Evolutionary conservation across 139 green algal genomes (phyloP), one percentile per base, ranked within the genome.

Genomic region (Chlorella sp.): DNA sequence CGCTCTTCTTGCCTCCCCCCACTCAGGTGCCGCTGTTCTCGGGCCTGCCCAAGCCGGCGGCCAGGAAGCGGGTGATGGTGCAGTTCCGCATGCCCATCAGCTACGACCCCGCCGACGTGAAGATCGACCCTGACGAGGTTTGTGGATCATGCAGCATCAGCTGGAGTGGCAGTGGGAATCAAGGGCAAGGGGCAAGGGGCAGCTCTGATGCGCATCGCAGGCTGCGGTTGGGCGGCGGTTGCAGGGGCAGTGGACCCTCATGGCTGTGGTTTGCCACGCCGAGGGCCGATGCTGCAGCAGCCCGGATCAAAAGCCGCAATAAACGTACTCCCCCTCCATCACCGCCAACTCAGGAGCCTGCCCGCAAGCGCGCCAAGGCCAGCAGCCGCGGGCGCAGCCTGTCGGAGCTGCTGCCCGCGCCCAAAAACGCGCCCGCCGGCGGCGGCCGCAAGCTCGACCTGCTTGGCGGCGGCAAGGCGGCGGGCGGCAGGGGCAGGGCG

Each of bases 341-440:
- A 26, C 14, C 24, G 9, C 16, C 51, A 60, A 32, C 46, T 7
- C 80, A 85, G 81, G 81, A 64, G 81, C 81, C 70, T 1, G 70
- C 81, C 1, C 28, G 36, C 38, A 85, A 85, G 81, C 70, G 70
- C 70, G 70, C 73, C 28, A 80, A 80, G 70, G 38, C 54, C 30
- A 43, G 46, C 58, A 86, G 68, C 64, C 84, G 79, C 30, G 88
- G 86, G 3, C 36, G 73, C 14, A 77, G 68, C 30, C 86, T 91
- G 22, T 43, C 48, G 30, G 89, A 92, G 75, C 89, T 93, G 41
- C 87, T 96, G 70, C 93, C 93, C 1, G 62, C 90, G 13, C 93
- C 93, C 36, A 95, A 94, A 67, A 83, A 92, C n/a, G 75, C 73
- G 3, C 51, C 60, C 17, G 19, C 32, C 20, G 60, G 69, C 41